Percentiles rank a stretch among this genome's conserved stretches.
Evolutionary conservation across 768 basidiomycete species (phyloP).

Genomic region (Naganishia friedmannii): DNA sequence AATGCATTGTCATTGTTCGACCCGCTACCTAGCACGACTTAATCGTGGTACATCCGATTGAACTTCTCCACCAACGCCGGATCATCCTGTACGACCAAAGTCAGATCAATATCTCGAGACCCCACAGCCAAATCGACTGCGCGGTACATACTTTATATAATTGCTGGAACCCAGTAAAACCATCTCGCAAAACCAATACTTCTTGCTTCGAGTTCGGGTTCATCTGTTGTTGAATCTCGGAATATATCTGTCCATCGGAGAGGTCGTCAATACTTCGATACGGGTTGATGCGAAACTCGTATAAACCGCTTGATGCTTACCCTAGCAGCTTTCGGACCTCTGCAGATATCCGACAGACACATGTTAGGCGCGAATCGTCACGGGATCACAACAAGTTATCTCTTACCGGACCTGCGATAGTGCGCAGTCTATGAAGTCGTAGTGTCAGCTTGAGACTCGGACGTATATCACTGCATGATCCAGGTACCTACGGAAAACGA

Average conservation of each 20-base stretch:
- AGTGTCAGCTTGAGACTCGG: neutral
- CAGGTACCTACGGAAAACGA: conserved; percentile 47
- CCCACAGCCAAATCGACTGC: neutral
- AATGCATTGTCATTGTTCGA: too few species aligned
- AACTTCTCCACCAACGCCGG: conserved; percentile 50
- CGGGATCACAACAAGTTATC: neutral
- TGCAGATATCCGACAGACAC: conserved; percentile 8
- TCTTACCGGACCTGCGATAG: conserved; percentile 42
- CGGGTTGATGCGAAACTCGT: too few species aligned
- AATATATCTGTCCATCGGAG: conserved; percentile 43
- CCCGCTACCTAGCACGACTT: neutral
- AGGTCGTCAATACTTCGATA: neutral
- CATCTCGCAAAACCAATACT: conserved; percentile 47
- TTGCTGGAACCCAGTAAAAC: conserved; percentile 49
- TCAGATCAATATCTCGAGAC: neutral
- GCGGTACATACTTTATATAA: conserved; percentile 40
- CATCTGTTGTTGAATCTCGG: conserved; percentile 40
- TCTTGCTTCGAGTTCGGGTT: conserved; percentile 38
- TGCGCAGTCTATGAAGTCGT: conserved; percentile 43
- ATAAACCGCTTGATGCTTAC: conserved; percentile 33
- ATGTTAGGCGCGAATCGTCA: conserved; percentile 7
- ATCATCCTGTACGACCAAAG: conserved; percentile 38
- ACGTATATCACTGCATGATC: neutral
- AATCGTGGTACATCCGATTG: conserved; percentile 40
- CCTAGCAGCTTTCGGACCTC: conserved; percentile 50